Percentiles rank a stretch among this genome's conserved stretches.
Evolutionary conservation across 169 alveolate genomes (phyloP).

Genomic region (Plasmodium vivax): DNA sequence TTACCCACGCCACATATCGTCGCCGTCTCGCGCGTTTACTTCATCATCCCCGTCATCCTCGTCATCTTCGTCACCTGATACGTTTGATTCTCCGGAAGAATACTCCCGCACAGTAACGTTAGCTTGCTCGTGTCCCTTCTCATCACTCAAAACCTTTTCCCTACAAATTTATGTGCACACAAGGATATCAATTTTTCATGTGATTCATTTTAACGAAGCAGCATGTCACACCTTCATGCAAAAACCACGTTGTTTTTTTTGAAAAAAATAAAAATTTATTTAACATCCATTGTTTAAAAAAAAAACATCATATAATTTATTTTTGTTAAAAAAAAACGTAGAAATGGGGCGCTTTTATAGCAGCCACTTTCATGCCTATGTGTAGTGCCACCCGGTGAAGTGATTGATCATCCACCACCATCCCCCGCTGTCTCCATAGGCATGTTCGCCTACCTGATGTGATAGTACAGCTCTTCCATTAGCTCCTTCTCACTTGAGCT

Average conservation of each 20-base stretch:
- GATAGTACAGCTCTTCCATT: constrained; percentile 23
- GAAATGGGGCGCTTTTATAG: background rate
- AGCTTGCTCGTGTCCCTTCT: constrained; percentile 9
- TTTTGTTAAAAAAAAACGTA: constrained; percentile 5
- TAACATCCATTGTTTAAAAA: background rate
- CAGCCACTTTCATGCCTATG: background rate
- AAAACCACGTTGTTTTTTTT: background rate
- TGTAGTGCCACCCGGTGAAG: background rate
- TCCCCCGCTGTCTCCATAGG: background rate
- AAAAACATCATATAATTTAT: background rate
- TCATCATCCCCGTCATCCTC: background rate
- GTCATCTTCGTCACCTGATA: constrained; percentile 15
- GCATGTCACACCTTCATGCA: background rate
- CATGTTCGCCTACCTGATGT: constrained; percentile 39
- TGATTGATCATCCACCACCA: background rate
- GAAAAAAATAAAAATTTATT: background rate
- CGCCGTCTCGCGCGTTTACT: background rate
- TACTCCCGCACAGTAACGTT: background rate
- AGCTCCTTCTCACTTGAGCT: constrained; percentile 16
- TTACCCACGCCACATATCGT: background rate
- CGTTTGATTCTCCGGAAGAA: constrained; percentile 19
- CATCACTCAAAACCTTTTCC: constrained; percentile 45
- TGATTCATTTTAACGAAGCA: background rate
- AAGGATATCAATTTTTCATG: background rate
- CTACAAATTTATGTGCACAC: constrained; percentile 33